Percentiles rank a stretch among this genome's conserved stretches.
Evolutionary conservation across 129 eudicot genomes (phyloP).

Genomic region (Helianthus tuberosus): DNA sequence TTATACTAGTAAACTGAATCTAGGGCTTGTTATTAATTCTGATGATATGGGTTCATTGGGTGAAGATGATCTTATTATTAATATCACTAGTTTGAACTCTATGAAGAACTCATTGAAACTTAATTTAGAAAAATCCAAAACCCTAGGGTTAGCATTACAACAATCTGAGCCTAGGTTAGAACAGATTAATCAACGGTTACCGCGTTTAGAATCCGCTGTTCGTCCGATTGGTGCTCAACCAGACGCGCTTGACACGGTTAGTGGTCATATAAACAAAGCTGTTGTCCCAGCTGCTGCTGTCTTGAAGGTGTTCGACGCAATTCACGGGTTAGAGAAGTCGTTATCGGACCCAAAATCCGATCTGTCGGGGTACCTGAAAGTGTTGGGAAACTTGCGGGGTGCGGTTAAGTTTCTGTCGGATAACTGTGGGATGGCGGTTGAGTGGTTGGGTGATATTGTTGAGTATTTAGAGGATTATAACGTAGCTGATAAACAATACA

Average conservation of each 20-base stretch:
- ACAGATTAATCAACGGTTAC: slow-evolving; percentile 75
- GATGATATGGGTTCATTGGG: slow-evolving; percentile 40
- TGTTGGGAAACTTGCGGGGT: slow-evolving; percentile 82
- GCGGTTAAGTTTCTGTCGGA: slow-evolving; percentile 80
- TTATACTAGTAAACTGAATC: slow-evolving; percentile 10
- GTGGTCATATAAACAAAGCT: slow-evolving; percentile 91
- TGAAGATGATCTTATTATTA: slow-evolving; percentile 45
- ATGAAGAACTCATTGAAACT: slow-evolving; percentile 65
- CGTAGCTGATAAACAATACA: slow-evolving; percentile 78
- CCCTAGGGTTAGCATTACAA: slow-evolving; percentile 54
- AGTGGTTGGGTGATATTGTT: slow-evolving; percentile 97
- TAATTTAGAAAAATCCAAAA: slow-evolving; percentile 71
- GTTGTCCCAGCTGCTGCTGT: slow-evolving; percentile 99
- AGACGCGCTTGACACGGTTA: slow-evolving; percentile 89
- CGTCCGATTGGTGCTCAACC: slow-evolving; percentile 80
- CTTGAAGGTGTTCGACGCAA: slow-evolving; percentile 92
- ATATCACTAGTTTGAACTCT: slow-evolving; percentile 38
- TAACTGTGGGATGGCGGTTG: slow-evolving; percentile 97
- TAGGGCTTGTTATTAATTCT: slow-evolving; percentile 20
- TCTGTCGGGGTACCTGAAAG: slow-evolving; percentile 83
- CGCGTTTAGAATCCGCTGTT: slow-evolving; percentile 78
- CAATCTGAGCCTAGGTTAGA: slow-evolving; percentile 79
- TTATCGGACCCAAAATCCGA: slow-evolving; percentile 89
- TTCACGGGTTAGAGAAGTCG: slow-evolving; percentile 93
- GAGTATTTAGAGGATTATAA: slow-evolving; percentile 88